phyloP scores from a whole-genome alignment of 2,329 filamentous ascomycete species.

The Ophiostoma himal-ulmi region DNA sequence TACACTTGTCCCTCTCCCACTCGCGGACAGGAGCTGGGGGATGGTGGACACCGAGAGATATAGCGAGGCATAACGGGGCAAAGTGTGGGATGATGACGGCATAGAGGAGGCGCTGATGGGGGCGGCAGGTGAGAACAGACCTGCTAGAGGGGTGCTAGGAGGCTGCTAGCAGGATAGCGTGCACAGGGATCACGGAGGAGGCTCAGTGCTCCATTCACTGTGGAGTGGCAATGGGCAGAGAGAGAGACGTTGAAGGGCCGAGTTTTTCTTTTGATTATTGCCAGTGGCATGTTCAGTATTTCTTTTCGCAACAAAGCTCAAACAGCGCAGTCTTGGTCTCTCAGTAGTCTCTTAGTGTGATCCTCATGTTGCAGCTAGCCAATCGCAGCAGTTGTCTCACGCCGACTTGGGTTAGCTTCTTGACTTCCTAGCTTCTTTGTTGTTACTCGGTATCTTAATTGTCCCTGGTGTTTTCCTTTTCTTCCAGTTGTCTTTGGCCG shows the following conservation, averaged over 20 bases:
- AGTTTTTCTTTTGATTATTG: background rate
- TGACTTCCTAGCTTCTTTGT: background rate
- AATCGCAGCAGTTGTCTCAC: background rate
- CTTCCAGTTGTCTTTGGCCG: background rate
- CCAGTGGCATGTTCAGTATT: background rate
- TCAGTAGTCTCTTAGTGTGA: background rate
- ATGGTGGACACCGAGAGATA: conserved; percentile 6
- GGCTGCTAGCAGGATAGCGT: background rate
- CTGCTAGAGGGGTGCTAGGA: background rate
- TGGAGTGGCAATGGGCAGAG: background rate
- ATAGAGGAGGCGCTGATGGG: conserved; percentile 2
- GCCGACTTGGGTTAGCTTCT: background rate
- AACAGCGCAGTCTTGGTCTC: background rate
- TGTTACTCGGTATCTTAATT: background rate
- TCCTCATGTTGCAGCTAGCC: background rate
- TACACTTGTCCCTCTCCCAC: background rate
- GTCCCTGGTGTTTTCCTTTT: too few relatives aligned
- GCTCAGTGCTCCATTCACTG: background rate
- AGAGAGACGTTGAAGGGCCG: too few relatives aligned
- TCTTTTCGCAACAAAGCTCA: background rate
- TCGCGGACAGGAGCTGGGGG: background rate
- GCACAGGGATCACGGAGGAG: background rate
- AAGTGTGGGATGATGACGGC: conserved; percentile 10
- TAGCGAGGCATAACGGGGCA: conserved; percentile 5
- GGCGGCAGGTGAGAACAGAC: background rate